Evolutionary conservation across 1,284 basidiomycete genomes (phyloP).

Genomic region (Pseudozyma sp.): DNA sequence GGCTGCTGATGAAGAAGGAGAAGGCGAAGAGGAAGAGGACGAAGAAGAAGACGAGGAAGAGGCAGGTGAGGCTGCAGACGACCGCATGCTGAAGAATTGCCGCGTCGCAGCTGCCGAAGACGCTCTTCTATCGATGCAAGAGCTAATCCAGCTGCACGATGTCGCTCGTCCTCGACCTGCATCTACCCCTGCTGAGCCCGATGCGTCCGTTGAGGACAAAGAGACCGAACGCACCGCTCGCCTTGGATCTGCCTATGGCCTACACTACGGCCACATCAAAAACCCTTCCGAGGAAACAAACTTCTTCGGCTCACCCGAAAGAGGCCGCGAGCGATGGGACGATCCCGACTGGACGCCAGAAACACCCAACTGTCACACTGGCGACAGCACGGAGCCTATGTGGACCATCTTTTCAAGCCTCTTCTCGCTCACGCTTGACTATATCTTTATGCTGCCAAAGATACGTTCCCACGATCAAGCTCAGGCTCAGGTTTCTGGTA

Average conservation of each 20-base stretch:
- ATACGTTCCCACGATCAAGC: background rate
- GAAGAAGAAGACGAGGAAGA: conserved; percentile 30
- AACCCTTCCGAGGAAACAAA: conserved; percentile 46
- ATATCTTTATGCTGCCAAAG: conserved; percentile 77
- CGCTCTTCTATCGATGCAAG: conserved; percentile 77
- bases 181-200: background rate
- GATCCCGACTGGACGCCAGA: conserved; percentile 46
- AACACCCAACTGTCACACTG: conserved; percentile 53
- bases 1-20: conserved; percentile 37
- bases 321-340: conserved; percentile 60
- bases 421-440: conserved; percentile 73
- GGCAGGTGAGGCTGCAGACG: conserved; percentile 65
- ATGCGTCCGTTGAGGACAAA: background rate
- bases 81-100: conserved; percentile 81
- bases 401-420: conserved; percentile 66
- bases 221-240: background rate
- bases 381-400: conserved; percentile 62
- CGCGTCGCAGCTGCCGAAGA: conserved; percentile 76
- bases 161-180: conserved; percentile 58
- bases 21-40: conserved; percentile 69
- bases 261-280: conserved; percentile 71
- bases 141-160: conserved; percentile 75
- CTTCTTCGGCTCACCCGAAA: conserved; percentile 50
- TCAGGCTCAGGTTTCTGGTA: background rate
- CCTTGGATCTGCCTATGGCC: conserved; percentile 67